Evolutionary conservation across 257 asterid species (phyloP).

Genomic region (Nicotiana tabacum): DNA sequence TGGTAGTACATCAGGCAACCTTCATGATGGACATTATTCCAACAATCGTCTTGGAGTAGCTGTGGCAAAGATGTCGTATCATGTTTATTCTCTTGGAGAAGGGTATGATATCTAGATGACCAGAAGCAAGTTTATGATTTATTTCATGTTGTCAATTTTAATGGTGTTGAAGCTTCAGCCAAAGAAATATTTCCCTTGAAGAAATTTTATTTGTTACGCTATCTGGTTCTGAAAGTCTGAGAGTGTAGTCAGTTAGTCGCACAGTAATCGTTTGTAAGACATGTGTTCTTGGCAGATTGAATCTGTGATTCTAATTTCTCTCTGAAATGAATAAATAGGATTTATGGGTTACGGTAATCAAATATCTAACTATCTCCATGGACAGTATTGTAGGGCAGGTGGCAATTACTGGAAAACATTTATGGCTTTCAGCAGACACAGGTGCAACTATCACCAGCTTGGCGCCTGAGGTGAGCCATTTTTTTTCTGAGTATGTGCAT

Average conservation of each 20-base stretch:
- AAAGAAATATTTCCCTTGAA: neutral
- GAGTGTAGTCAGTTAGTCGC: neutral
- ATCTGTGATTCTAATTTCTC: neutral
- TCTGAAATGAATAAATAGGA: neutral
- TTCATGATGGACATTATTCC: slow-evolving; percentile 43
- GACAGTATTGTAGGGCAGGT: slow-evolving; percentile 81
- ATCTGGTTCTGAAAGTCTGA: neutral
- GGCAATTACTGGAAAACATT: slow-evolving; percentile 88
- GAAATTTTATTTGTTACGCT: neutral
- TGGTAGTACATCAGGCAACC: slow-evolving; percentile 32
- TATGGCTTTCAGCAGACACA: slow-evolving; percentile 70
- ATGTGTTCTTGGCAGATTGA: neutral
- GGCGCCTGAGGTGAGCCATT: slow-evolving; percentile 51
- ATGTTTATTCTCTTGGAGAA: slow-evolving; percentile 86
- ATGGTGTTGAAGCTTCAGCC: neutral
- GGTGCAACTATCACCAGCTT: slow-evolving; percentile 35
- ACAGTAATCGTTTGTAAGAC: neutral
- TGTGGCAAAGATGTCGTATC: slow-evolving; percentile 84
- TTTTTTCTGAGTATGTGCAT: neutral
- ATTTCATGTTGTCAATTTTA: neutral
- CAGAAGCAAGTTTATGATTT: slow-evolving; percentile 2
- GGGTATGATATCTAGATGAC: slow-evolving; percentile 54
- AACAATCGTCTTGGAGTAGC: slow-evolving; percentile 78
- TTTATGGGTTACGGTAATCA: neutral
- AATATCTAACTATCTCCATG: slow-evolving; percentile 12